A percentile compares a stretch with the other conserved stretches of the same genome.
These are phyloP conservation scores for Entamoeba invadens DNA, from an alignment of 208 protist genomes.

Conservation along the genomic window DNA sequence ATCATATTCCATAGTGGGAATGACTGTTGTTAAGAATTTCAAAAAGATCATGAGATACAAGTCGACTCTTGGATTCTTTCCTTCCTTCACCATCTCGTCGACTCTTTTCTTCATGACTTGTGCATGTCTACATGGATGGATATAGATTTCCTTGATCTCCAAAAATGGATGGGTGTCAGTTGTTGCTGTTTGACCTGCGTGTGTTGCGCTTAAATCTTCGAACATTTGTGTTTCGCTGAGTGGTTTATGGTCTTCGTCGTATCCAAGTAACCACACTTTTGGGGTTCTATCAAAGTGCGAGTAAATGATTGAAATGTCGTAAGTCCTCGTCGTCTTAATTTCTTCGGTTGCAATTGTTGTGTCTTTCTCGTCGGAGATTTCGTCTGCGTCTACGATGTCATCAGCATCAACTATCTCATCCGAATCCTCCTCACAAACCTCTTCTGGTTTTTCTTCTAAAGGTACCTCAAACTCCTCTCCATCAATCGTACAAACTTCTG, in stretches of 20 bases:
- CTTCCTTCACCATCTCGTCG: constrained; percentile 3
- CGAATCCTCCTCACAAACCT: neutral
- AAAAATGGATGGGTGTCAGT: constrained; percentile 16
- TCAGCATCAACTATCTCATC: neutral
- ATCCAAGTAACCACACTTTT: constrained; percentile 7
- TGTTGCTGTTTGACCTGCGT: constrained; percentile 5
- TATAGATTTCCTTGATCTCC: neutral
- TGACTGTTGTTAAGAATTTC: neutral
- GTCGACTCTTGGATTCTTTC: neutral
- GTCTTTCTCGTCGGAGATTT: neutral
- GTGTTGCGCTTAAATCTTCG: constrained; percentile 15
- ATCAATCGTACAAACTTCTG: neutral
- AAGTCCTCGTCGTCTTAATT: neutral
- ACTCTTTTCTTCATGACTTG: constrained; percentile 8
- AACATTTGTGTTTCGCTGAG: constrained; percentile 12
- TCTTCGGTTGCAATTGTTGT: neutral
- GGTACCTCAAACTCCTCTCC: neutral
- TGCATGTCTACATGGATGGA: constrained; percentile 16
- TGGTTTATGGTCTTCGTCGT: constrained; percentile 5
- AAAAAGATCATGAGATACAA: constrained; percentile 16
- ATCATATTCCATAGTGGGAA: neutral
- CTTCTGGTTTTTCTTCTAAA: neutral
- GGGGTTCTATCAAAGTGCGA: constrained; percentile 4
- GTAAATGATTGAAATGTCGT: constrained; percentile 12
- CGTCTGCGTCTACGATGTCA: neutral